Percentiles rank a stretch among this genome's conserved stretches.
Evolutionary conservation across 2,329 filamentous ascomycete genomes (phyloP).

Genomic region (Dactylellina cionopaga): DNA sequence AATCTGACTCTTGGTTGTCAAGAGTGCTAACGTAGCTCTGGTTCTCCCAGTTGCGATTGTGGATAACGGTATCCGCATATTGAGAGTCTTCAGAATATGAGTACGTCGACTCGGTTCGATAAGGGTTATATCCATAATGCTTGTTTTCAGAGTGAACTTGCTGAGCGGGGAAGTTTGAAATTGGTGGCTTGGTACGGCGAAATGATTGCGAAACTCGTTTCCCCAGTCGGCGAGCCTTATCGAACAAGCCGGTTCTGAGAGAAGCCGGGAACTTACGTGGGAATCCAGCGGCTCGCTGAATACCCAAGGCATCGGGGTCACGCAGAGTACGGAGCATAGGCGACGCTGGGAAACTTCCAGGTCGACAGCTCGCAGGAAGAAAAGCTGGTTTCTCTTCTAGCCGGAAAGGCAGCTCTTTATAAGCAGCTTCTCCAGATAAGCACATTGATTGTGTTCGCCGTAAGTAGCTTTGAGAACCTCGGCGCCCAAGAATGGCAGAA

Average conservation of each 20-base stretch:
- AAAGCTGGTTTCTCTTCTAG: conserved; percentile 41
- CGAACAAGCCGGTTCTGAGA: conserved; percentile 23
- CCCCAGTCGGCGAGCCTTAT: conserved; percentile 32
- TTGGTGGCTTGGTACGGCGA: neutral
- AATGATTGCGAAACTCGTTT: conserved; percentile 33
- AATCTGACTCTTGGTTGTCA: conserved; percentile 44
- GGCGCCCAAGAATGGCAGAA: conserved; percentile 16
- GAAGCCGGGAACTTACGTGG: conserved; percentile 5
- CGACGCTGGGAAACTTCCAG: neutral
- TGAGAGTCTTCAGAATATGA: conserved; percentile 21
- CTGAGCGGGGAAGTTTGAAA: conserved; percentile 17
- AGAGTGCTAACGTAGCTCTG: conserved; percentile 35
- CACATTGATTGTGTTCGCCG: conserved; percentile 29
- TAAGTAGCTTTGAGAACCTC: conserved; percentile 31
- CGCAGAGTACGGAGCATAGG: conserved; percentile 45
- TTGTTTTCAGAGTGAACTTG: conserved; percentile 43
- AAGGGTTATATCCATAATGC: conserved; percentile 27
- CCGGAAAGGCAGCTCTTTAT: conserved; percentile 20
- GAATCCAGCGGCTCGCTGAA: neutral
- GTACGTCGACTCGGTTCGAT: conserved; percentile 4
- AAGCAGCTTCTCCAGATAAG: conserved; percentile 2
- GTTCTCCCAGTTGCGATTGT: conserved; percentile 41
- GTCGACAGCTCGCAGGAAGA: conserved; percentile 41
- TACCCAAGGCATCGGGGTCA: conserved; percentile 31
- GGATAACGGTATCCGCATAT: conserved; percentile 47